Base-by-base conservation (phyloP, 768 basidiomycete genomes). In the Termitomyces sp. region DNA sequence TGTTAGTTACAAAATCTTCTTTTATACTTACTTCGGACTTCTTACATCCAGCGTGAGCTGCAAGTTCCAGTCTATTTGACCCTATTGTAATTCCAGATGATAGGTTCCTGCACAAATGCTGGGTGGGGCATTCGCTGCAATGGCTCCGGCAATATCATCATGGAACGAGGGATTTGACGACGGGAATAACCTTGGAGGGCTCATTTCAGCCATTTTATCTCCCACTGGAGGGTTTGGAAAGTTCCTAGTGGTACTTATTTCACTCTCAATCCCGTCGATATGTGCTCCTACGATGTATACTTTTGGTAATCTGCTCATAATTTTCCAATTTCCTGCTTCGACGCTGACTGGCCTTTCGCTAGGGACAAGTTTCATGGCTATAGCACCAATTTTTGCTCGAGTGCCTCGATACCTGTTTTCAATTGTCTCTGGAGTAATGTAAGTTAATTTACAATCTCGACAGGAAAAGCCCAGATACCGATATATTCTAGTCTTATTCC, bases 261-360 rank as follows among this genome's bases (percentile, higher is more conserved):
- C 87, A n/a, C 73, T 95, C 36, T 87, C 86, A 60, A 85, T 92
- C 12, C 83, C 86, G 1, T 87, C 83, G 4, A 89, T 91, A 66
- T 87, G 86, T 63, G 88, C 89, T 1, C 85, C 87, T 2, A 89
- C 88, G 4, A 86, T 93, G 70, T 94, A 94, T 70, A 88, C 86
- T 5, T 86, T 87, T 65, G 83, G 86, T 78, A 52, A 65, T 70
- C 45, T 9, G 11, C 15, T 43, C 12, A 14, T 2, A 25, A 37
- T n/a, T 17, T 0, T 31, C 29, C 7, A 29, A 5, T 25, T 37
- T 46, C 5, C 17, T 37, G 9, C 4, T 5, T 29, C 29, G 12
- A 4, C 3, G 12, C 40, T 42, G 40, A 57, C 3, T 31, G 8
- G 8, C 56, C 29, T 17, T 17, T n/a, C 5, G 5, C 11, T 64